A percentile compares a stretch with the other conserved stretches of the same genome.
Conservation (phyloP, 2,329 filamentous ascomycete genomes). For the Aspergillus felis region DNA sequence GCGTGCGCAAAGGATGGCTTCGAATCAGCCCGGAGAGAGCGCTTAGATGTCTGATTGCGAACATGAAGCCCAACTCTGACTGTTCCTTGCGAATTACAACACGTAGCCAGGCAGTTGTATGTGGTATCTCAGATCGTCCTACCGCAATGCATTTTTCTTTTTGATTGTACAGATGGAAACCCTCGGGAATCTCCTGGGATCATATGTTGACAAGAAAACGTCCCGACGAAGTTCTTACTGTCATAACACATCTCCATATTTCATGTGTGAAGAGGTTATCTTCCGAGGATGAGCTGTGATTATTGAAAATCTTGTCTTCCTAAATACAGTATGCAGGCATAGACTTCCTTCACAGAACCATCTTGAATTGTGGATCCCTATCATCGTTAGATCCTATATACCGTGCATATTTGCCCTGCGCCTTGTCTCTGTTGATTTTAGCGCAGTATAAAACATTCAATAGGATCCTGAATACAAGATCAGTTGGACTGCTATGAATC, state of each 20-base stretch:
- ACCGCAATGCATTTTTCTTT: background rate
- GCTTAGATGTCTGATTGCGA: background rate
- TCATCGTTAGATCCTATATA: constrained; percentile 59
- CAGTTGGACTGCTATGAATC: background rate
- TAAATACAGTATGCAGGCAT: background rate
- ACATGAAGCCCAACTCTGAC: background rate
- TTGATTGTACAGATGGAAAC: background rate
- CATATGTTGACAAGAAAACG: background rate
- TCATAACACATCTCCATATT: background rate
- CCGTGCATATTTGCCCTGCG: constrained; percentile 54
- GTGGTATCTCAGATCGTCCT: background rate
- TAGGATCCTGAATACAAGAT: constrained; percentile 45
- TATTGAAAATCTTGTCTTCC: background rate
- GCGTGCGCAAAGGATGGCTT: background rate
- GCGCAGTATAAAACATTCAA: constrained; percentile 59
- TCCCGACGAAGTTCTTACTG: background rate
- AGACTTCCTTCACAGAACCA: constrained; percentile 49
- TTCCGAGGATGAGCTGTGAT: background rate
- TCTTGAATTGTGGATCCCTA: constrained; percentile 58
- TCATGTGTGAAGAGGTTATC: background rate
- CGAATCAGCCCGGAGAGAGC: background rate
- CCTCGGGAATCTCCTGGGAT: background rate
- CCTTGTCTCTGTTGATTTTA: constrained; percentile 63
- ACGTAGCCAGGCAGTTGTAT: background rate
- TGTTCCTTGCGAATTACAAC: background rate